Evolutionary conservation across 1,139 yeast genomes (phyloP), one percentile per base, ranked within the genome.

Genomic region (Magnusiomyces paraingens): DNA sequence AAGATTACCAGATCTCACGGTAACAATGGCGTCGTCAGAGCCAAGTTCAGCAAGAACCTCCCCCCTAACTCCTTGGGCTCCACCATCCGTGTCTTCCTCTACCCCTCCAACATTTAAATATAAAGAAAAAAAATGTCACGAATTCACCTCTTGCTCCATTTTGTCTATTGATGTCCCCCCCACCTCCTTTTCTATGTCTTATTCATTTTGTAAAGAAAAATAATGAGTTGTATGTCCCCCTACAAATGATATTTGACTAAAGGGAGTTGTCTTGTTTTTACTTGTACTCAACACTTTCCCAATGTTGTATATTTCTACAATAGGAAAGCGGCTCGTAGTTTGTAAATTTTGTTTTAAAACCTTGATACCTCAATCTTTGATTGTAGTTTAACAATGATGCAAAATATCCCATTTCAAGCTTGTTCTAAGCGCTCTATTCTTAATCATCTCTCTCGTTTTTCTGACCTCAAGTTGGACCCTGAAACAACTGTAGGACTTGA

Each of bases 31-130:
- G 81, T 88, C 69, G 97, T 93, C 70, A 93, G 99, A 82, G 99
- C 99, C 74, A 88, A 84, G 81, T 93, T 93, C 94, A 91, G 88
- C 81, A 85, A 88, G 81, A 93, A 93, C 91, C 86, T 93, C 75
- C 99, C 99, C 78, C 91, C 99, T 71, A 90, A 91, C 88, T 89
- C 98, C 70, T 90, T 93, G 76, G 99, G 99, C 82, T 97, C 99
- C 75, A 86, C 96, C 67, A 98, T 93, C 77, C 89, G 99, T 84
- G 85, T 93, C 83, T 90, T 93, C 95, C 91, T 93, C 80, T 93
- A 93, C 89, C 99, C 99, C 81, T 93, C 98, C 70, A 91, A 86
- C 95, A 93, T 93, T 86, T 93, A 91, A 88, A 66, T 18, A 41
- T 11, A 41, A 41, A 41, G 17, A 41, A 41, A 41, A 41, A 22